These are phyloP conservation scores for Talaromyces amestolkiae DNA, from an alignment of 2,329 filamentous ascomycete genomes.

Conservation along the genomic window DNA sequence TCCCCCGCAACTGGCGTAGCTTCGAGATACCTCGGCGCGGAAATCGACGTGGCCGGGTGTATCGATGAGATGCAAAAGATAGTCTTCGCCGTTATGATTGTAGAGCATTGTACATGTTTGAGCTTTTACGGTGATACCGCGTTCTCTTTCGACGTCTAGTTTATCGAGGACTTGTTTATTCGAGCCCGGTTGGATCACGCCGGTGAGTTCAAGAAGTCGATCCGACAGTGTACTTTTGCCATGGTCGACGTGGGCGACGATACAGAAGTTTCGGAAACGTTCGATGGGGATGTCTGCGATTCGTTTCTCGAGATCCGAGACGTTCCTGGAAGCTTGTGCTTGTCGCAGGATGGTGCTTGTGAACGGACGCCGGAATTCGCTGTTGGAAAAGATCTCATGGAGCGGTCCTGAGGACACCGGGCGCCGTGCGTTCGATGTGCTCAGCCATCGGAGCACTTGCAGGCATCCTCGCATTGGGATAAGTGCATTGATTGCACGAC, in stretches of 20 bases:
- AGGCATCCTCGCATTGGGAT: constrained; percentile 49
- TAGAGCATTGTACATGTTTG: constrained; percentile 99
- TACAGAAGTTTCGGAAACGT: constrained; percentile 85
- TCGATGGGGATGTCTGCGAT: constrained; percentile 53
- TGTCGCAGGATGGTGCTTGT: constrained; percentile 29
- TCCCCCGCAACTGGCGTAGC: constrained; percentile 93
- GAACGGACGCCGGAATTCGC: constrained; percentile 27
- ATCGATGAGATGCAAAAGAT: constrained; percentile 91
- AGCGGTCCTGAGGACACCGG: constrained; percentile 19
- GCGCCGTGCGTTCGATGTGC: constrained; percentile 36
- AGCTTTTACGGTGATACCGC: constrained; percentile 97
- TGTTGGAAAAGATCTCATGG: constrained; percentile 24
- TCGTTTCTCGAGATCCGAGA: constrained; percentile 58
- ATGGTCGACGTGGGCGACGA: constrained; percentile 98
- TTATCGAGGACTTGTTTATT: constrained; percentile 98
- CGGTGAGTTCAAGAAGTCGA: constrained; percentile 86
- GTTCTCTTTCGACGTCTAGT: constrained; percentile 90
- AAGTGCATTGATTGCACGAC: constrained; percentile 28
- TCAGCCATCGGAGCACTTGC: constrained; percentile 48
- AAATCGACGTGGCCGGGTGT: constrained; percentile 98
- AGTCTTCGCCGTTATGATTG: constrained; percentile 79
- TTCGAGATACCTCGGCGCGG: constrained; percentile 89
- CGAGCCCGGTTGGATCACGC: constrained; percentile 78
- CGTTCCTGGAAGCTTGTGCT: constrained; percentile 27
- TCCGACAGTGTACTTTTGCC: constrained; percentile 96